Conservation (phyloP, 805 yeast genomes). For the Barnettozyma vustinii region DNA sequence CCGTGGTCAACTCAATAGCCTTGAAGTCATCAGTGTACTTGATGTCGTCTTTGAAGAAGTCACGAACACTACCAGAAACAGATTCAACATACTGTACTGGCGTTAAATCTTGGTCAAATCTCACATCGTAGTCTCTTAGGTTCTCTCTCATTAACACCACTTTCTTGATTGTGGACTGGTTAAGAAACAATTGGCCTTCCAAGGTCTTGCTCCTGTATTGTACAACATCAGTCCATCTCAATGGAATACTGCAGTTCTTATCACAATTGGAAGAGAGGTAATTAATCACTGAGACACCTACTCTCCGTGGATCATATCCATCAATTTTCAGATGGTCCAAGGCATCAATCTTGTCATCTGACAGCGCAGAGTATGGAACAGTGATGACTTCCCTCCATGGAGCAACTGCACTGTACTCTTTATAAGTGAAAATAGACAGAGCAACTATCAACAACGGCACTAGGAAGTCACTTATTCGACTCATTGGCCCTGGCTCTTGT, state of each 20-base stretch:
- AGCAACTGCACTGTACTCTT: neutral
- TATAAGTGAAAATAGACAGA: neutral
- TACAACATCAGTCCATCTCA: slow-evolving; percentile 16
- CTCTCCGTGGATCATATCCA: slow-evolving; percentile 12
- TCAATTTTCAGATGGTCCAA: neutral
- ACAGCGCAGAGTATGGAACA: slow-evolving; percentile 1
- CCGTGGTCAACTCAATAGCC: slow-evolving; percentile 6
- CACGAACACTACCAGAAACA: neutral
- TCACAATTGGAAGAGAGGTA: neutral
- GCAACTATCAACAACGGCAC: neutral
- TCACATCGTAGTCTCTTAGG: slow-evolving; percentile 5
- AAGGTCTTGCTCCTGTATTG: slow-evolving; percentile 15
- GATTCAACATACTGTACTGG: slow-evolving; percentile 2
- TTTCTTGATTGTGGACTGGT: slow-evolving; percentile 6
- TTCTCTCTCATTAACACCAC: slow-evolving; percentile 16
- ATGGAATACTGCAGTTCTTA: slow-evolving; percentile 5
- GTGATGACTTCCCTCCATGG: neutral
- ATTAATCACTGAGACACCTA: slow-evolving; percentile 5
- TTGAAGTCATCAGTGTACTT: neutral
- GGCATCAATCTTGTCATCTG: neutral
- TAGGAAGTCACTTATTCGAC: neutral
- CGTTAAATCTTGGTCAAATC: neutral
- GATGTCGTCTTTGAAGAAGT: slow-evolving; percentile 5
- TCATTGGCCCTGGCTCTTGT: neutral
- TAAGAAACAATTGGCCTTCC: slow-evolving; percentile 14